phyloP scores from a whole-genome alignment of 352 stramenopile genomes.

The Blastocystis sp. region DNA sequence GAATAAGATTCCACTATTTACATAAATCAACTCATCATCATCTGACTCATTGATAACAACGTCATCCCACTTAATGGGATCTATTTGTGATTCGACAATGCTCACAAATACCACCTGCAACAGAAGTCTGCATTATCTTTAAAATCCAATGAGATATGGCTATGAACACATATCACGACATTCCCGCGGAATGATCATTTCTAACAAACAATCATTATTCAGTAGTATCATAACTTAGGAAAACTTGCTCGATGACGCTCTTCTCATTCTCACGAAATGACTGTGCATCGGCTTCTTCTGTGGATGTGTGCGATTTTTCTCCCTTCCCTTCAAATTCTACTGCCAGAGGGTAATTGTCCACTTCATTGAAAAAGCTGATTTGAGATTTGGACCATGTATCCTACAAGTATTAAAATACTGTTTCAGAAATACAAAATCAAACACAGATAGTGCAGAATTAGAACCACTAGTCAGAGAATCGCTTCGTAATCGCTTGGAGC shows the following conservation, averaged over 20 bases:
- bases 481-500: neutral
- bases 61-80: slow-evolving; percentile 57
- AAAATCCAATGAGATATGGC: neutral
- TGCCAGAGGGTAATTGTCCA: slow-evolving; percentile 47
- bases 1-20: neutral
- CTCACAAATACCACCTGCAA: neutral
- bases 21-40: slow-evolving; percentile 43
- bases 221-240: neutral
- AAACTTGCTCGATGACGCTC: slow-evolving; percentile 11
- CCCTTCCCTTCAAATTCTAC: slow-evolving; percentile 25
- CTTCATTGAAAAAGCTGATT: slow-evolving; percentile 56
- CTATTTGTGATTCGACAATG: neutral
- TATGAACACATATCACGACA: neutral
- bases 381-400: slow-evolving; percentile 48
- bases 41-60: slow-evolving; percentile 48
- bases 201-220: slow-evolving; percentile 37
- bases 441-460: neutral
- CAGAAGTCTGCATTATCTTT: neutral
- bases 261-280: neutral
- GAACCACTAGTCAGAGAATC: neutral
- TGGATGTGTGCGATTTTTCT: neutral
- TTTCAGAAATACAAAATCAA: slow-evolving; percentile 15
- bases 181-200: neutral
- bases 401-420: neutral
- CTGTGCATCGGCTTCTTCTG: neutral